These are phyloP conservation scores for Blepharisma stoltei DNA, from an alignment of 73 alveolate species.

Conservation along the genomic window DNA sequence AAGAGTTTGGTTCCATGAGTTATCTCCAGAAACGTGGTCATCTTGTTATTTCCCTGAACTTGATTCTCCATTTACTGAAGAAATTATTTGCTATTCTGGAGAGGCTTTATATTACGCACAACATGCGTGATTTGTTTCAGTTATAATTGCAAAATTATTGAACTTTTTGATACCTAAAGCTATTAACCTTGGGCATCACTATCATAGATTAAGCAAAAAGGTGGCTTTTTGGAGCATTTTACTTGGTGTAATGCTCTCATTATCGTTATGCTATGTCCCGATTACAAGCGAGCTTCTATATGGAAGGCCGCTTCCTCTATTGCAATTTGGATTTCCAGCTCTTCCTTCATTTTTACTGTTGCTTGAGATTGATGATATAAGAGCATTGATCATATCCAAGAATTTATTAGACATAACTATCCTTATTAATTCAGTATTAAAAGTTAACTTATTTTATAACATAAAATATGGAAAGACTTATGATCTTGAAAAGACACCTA, in stretches of 20 bases:
- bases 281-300: constrained; percentile 54
- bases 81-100: constrained; percentile 61
- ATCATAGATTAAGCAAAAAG: constrained; percentile 35
- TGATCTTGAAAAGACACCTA: too few species aligned
- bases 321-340: constrained; percentile 69
- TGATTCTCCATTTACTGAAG: not conserved
- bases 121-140: constrained; percentile 66
- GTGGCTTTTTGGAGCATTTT: constrained; percentile 33
- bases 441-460: too few species aligned
- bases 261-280: constrained; percentile 48
- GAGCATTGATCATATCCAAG: constrained; percentile 49
- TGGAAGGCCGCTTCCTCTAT: constrained; percentile 60
- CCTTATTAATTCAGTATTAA: too few species aligned
- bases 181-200: constrained; percentile 25
- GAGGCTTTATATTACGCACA: constrained; percentile 82
- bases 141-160: constrained; percentile 58
- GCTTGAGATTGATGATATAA: constrained; percentile 63
- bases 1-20: constrained; percentile 9
- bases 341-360: constrained; percentile 57
- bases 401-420: too few species aligned
- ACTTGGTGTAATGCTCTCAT: constrained; percentile 46
- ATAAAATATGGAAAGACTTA: too few species aligned
- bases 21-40: not conserved
- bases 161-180: constrained; percentile 69
- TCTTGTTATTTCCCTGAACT: not conserved